phyloP scores from a whole-genome alignment of 2,329 filamentous ascomycete species.

The Penicillium expansum region DNA sequence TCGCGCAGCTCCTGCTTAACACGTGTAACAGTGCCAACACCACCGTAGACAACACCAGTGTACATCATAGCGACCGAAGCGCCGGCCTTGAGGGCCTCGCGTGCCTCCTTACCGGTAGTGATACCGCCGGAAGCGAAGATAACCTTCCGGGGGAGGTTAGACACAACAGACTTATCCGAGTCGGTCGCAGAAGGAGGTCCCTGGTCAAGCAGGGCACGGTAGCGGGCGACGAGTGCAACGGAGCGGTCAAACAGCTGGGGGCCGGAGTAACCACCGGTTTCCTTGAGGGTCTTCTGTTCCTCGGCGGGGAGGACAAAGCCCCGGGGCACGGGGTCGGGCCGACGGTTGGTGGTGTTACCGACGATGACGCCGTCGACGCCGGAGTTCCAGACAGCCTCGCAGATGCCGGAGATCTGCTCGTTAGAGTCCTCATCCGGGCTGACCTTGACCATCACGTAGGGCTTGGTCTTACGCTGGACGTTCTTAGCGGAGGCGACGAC shows the following conservation, averaged over 20 bases:
- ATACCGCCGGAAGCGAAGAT: slow-evolving; percentile 95
- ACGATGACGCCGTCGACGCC: slow-evolving; percentile 95
- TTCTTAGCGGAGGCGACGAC: slow-evolving; percentile 76
- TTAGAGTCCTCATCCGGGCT: slow-evolving; percentile 91
- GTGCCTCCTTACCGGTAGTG: slow-evolving; percentile 79
- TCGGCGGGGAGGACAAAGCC: slow-evolving; percentile 62
- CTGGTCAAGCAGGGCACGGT: slow-evolving; percentile 66
- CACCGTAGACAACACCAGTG: slow-evolving; percentile 68
- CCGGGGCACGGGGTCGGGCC: slow-evolving; percentile 67
- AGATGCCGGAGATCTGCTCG: slow-evolving; percentile 81
- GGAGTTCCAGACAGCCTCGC: slow-evolving; percentile 74
- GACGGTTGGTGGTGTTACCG: slow-evolving; percentile 89
- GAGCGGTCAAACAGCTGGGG: slow-evolving; percentile 84
- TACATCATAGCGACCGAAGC: slow-evolving; percentile 91
- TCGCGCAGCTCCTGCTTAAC: slow-evolving; percentile 50
- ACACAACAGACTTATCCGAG: slow-evolving; percentile 18
- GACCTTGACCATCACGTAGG: slow-evolving; percentile 94
- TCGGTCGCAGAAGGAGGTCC: slow-evolving; percentile 36
- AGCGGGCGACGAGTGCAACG: slow-evolving; percentile 72
- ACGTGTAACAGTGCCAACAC: slow-evolving; percentile 58
- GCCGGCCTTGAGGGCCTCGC: slow-evolving; percentile 79
- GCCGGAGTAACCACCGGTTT: slow-evolving; percentile 86
- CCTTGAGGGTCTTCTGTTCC: slow-evolving; percentile 67
- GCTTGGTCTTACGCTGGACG: slow-evolving; percentile 68
- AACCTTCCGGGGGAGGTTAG: slow-evolving; percentile 57